Conservation (phyloP, 805 yeast genomes). For the Pichia heedii region DNA sequence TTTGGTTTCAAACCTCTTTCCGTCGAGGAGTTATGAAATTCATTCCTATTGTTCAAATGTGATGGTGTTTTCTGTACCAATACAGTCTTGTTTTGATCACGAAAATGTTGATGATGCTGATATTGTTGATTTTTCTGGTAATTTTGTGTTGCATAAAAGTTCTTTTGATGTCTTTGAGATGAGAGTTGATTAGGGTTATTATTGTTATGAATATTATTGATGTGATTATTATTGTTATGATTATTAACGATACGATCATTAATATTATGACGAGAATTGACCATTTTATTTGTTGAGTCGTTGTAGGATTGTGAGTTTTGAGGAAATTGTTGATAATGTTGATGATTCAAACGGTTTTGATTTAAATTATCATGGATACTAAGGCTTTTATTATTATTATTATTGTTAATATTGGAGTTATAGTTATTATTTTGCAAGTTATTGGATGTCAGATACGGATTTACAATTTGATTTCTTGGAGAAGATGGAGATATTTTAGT, state of each 20-base stretch:
- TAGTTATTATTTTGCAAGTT: not conserved
- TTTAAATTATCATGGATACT: not conserved
- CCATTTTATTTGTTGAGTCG: not conserved
- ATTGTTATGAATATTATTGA: too few relatives aligned
- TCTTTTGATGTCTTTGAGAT: not conserved
- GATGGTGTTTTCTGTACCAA: constrained; percentile 3
- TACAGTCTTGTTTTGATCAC: constrained; percentile 4
- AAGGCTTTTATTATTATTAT: not conserved
- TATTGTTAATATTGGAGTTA: not conserved
- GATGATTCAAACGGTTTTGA: not conserved
- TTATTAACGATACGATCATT: not conserved
- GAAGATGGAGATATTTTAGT: not conserved
- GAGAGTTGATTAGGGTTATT: constrained; percentile 2
- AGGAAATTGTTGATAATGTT: constrained; percentile 1
- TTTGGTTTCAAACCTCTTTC: not conserved
- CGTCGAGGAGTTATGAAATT: not conserved
- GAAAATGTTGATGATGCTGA: constrained; percentile 5
- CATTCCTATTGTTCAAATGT: not conserved
- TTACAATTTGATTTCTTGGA: not conserved
- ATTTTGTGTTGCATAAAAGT: not conserved
- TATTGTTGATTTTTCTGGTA: constrained; percentile 2
- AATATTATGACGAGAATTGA: not conserved
- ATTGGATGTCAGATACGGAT: too few relatives aligned
- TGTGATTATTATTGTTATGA: not conserved
- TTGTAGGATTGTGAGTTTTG: not conserved